phyloP scores from a whole-genome alignment of 257 asterid genomes.

The Jaltomata sinuosa region DNA sequence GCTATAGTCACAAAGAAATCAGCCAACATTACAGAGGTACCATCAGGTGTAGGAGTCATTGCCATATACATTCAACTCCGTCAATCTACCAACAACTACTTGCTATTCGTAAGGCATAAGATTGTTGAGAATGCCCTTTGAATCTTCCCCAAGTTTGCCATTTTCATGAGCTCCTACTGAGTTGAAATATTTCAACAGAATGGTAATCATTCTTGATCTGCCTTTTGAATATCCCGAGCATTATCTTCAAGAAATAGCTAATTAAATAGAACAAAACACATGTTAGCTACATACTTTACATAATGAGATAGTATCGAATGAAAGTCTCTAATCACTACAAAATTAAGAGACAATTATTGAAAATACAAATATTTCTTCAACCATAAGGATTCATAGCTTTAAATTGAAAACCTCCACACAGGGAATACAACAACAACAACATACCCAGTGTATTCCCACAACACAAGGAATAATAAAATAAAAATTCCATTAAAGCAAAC shows the following conservation, averaged over 20 bases:
- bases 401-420: conserved; percentile 65
- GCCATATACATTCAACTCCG: conserved; percentile 82
- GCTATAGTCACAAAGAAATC: background rate
- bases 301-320: background rate
- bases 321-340: background rate
- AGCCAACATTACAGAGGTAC: conserved; percentile 53
- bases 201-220: conserved; percentile 73
- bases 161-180: conserved; percentile 95
- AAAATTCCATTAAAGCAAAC: no score
- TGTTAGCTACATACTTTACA: background rate
- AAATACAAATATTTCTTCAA: conserved; percentile 58
- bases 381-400: conserved; percentile 96
- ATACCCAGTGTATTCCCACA: no score
- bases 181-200: conserved; percentile 79
- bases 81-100: conserved; percentile 87
- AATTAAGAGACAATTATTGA: background rate
- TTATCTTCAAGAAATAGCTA: conserved; percentile 84
- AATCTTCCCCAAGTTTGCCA: conserved; percentile 88
- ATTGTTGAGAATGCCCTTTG: conserved; percentile 89
- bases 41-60: conserved; percentile 92
- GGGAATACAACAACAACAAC: no score
- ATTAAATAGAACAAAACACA: background rate
- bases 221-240: conserved; percentile 62
- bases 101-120: conserved; percentile 90
- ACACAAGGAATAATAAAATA: no score